Base-by-base conservation (phyloP, 768 basidiomycete species). In the Termitomyces bulborhizus region DNA sequence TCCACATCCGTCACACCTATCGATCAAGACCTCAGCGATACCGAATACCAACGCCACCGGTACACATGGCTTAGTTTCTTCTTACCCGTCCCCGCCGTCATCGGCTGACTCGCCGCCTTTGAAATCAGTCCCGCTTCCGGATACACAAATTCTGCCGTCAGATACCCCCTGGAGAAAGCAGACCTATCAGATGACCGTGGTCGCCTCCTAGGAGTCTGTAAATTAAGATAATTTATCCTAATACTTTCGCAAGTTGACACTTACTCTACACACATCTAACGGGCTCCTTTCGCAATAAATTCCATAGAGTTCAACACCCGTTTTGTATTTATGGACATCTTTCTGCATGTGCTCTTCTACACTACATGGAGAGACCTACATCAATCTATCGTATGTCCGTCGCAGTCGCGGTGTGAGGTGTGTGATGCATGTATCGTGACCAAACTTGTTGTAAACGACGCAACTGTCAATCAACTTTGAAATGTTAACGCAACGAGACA, bases 1-100 rank as follows among this genome's bases (percentile, higher is more conserved):
- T 21, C 11, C 46, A 9, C 47, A 62, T 39, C 47, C 57, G 21
- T 26, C 43, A 4, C 57, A 54, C 21, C 56, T 63, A 16, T 56
- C 56, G 29, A 55, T 63, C n/a, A 59, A 64, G 40, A 60, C 60
- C 32, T 54, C 56, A 11, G 48, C 54, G 21, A 29, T 53, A 21
- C 46, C 63, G 27, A 26, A 47, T 42, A 31, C 54, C 6, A 55
- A 59, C 27, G 56, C 44, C 29, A 56, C 52, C 5, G 31, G 43
- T 16, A 44, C 32, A 12, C 41, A 49, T 9, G 56, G 47, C 12
- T 24, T 37, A 15, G 56, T 47, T 36, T 62, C 61, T 32, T 69
- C 77, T 34, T 79, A 79, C 57, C 77, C 77, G 11, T 77, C 78
- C 0, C 78, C 78, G 1, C 78, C 77, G 43, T 68, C 71, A 18